Evolutionary conservation across 495 filamentous ascomycete genomes (phyloP).

Genomic region (Podospora didyma): DNA sequence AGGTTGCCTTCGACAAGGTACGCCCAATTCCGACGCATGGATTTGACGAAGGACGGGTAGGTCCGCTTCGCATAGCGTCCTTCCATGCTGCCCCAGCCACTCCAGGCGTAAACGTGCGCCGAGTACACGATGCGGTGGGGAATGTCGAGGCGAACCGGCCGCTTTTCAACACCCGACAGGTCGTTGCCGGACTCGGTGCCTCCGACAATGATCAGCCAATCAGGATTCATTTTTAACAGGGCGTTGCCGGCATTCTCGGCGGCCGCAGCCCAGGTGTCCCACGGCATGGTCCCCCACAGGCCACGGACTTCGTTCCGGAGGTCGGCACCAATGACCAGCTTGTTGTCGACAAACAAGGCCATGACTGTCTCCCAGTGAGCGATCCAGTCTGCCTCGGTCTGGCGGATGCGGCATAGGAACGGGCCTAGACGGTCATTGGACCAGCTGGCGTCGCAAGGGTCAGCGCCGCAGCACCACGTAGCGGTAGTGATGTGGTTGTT

Average conservation of each 20-base stretch:
- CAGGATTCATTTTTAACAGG: constrained; percentile 49
- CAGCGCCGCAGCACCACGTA: constrained; percentile 58
- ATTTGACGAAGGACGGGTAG: constrained; percentile 52
- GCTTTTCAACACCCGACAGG: constrained; percentile 40
- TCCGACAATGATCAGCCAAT: constrained; percentile 61
- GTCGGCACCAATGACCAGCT: constrained; percentile 54
- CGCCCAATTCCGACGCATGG: constrained; percentile 58
- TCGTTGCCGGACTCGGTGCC: constrained; percentile 59
- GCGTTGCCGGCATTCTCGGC: constrained; percentile 53
- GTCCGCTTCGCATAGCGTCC: constrained; percentile 48
- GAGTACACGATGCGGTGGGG: constrained; percentile 55
- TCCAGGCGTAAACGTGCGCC: constrained; percentile 59
- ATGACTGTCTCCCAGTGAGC: constrained; percentile 57
- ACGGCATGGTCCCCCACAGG: constrained; percentile 59
- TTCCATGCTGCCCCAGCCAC: constrained; percentile 53
- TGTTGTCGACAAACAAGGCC: constrained; percentile 45
- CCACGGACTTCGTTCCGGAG: constrained; percentile 59
- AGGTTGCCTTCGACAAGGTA: constrained; percentile 54
- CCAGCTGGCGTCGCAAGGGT: constrained; percentile 58
- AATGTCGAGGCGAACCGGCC: constrained; percentile 51
- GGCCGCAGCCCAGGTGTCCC: constrained; percentile 53
- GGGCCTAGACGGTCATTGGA: constrained; percentile 50
- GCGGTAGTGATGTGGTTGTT: constrained; percentile 62
- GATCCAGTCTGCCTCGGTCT: constrained; percentile 57
- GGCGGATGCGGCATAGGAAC: constrained; percentile 46